A percentile compares a stretch with the other conserved stretches of the same genome.
These are phyloP conservation scores for Adansonia grandidieri DNA, from an alignment of 441 rosid species.

Conservation along the genomic window DNA sequence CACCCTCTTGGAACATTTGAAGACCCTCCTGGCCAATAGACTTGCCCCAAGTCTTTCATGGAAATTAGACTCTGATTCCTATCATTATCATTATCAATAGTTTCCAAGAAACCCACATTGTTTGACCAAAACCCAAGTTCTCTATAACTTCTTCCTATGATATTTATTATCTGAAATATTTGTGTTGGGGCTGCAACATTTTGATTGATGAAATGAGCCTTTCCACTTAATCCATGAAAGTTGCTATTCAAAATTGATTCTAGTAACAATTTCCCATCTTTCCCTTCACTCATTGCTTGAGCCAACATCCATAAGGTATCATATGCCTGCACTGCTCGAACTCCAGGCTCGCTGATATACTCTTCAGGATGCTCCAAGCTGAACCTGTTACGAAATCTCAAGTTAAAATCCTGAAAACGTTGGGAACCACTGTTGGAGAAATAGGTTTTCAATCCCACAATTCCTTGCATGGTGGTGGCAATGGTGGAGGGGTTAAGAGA, in stretches of 20 bases:
- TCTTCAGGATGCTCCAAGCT: constrained; percentile 27
- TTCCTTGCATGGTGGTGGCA: constrained; percentile 32
- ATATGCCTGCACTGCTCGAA: background rate
- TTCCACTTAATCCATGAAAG: constrained; percentile 34
- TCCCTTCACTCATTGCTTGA: background rate
- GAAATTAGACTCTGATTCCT: background rate
- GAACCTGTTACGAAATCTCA: constrained; percentile 28
- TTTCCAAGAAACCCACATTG: constrained; percentile 19
- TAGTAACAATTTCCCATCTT: background rate
- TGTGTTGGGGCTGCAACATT: constrained; percentile 1
- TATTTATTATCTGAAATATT: constrained; percentile 31
- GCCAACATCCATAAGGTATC: background rate
- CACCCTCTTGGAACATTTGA: constrained; percentile 32
- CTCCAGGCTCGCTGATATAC: background rate
- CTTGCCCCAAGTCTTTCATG: constrained; percentile 17
- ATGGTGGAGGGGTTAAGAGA: constrained; percentile 27
- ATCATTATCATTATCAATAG: background rate
- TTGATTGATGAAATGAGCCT: constrained; percentile 23
- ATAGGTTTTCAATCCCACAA: constrained; percentile 30
- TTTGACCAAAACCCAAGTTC: constrained; percentile 34
- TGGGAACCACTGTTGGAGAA: background rate
- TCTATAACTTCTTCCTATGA: constrained; percentile 34
- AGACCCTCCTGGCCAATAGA: constrained; percentile 39
- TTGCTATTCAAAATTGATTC: constrained; percentile 20
- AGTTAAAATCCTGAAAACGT: constrained; percentile 8